Evolutionary conservation across 164 flowering plant genomes (phyloP).

Genomic region (Chimonanthus salicifolius): DNA sequence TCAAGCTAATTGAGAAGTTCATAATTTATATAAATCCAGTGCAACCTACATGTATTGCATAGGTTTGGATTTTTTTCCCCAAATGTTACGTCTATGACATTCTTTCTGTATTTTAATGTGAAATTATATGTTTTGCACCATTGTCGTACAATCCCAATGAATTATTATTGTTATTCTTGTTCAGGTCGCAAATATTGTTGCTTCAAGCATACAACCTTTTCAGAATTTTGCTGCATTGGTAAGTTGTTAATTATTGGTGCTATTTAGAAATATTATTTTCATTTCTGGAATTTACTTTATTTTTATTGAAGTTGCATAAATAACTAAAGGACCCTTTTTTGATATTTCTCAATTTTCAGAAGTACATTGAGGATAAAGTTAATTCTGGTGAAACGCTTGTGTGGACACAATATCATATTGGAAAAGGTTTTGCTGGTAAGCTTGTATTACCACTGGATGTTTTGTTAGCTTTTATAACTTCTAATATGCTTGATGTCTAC

Average conservation of each 20-base stretch:
- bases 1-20: too few relatives aligned
- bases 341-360: constrained; percentile 31
- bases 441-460: background rate
- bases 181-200: constrained; percentile 78
- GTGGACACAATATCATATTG: constrained; percentile 55
- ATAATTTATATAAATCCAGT: too few relatives aligned
- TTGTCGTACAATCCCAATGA: background rate
- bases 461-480: background rate
- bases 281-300: background rate
- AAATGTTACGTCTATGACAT: too few relatives aligned
- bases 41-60: too few relatives aligned
- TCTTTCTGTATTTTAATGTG: too few relatives aligned
- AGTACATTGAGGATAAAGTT: constrained; percentile 55
- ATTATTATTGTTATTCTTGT: constrained; percentile 5
- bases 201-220: constrained; percentile 76
- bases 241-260: constrained; percentile 8
- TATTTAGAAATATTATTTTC: background rate
- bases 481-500: background rate
- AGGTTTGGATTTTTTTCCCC: too few relatives aligned
- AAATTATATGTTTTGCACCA: background rate
- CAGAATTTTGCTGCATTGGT: constrained; percentile 61
- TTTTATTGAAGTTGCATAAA: background rate
- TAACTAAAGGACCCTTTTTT: background rate
- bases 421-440: constrained; percentile 70
- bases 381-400: constrained; percentile 42